Percentiles rank a stretch among this genome's conserved stretches.
Conservation (phyloP, 768 basidiomycete species). For the Gloeophyllum trabeum region DNA sequence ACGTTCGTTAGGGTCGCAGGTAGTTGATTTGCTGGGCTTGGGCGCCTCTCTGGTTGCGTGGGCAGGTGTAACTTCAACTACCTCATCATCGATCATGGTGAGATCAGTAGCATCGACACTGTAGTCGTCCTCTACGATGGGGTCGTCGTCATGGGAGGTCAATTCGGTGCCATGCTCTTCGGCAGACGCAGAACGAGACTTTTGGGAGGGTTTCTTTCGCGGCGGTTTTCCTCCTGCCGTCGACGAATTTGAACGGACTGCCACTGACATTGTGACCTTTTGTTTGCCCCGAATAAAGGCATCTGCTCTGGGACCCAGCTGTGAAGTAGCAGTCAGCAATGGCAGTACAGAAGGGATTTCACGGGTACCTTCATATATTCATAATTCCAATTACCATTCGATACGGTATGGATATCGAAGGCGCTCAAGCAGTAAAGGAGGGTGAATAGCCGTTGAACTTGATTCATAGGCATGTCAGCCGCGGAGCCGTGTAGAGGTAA, state of each 20-base stretch:
- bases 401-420: conserved; percentile 36
- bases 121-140: not conserved
- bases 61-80: not conserved
- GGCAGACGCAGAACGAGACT: conserved; percentile 10
- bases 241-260: conserved; percentile 4
- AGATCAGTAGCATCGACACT: not conserved
- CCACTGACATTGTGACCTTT: conserved; percentile 17
- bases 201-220: conserved; percentile 6
- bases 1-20: conserved; percentile 3
- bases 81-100: not conserved
- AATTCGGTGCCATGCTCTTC: not conserved
- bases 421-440: conserved; percentile 39
- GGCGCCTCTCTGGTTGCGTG: not conserved
- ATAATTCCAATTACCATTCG: conserved; percentile 33
- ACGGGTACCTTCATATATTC: conserved; percentile 40
- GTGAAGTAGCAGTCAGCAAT: not conserved
- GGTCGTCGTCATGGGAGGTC: not conserved
- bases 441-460: conserved; percentile 57
- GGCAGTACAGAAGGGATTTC: not conserved
- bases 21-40: not conserved
- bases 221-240: conserved; percentile 18
- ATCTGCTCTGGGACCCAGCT: conserved; percentile 25
- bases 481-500: conserved; percentile 45
- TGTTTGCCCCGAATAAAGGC: conserved; percentile 15
- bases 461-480: conserved; percentile 32